These are phyloP conservation scores for Cydonia oblonga DNA, from an alignment of 331 rosid species.

Conservation along the genomic window DNA sequence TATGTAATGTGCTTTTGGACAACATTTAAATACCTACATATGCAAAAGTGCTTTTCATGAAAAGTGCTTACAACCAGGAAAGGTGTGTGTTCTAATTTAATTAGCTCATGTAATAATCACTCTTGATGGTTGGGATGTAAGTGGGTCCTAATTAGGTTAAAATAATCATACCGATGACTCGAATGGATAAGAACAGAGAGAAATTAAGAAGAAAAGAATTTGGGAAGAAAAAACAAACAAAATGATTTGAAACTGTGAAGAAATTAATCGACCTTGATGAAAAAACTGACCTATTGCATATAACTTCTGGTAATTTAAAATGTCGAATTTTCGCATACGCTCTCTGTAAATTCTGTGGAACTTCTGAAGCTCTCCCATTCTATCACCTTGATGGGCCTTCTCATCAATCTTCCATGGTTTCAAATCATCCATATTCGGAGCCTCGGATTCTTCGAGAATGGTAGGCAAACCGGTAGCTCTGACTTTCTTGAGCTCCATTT, in stretches of 20 bases:
- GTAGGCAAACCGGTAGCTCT: conserved; percentile 83
- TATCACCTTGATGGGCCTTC: conserved; percentile 36
- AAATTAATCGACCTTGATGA: background rate
- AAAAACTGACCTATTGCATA: conserved; percentile 71
- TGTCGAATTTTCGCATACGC: conserved; percentile 83
- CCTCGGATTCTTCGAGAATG: conserved; percentile 84
- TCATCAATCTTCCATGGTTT: conserved; percentile 98
- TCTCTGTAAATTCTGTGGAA: conserved; percentile 78
- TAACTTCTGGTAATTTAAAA: conserved; percentile 95
- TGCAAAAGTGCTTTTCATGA: background rate
- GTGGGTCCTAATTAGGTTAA: conserved; percentile 37
- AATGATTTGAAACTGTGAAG: background rate
- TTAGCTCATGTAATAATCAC: background rate
- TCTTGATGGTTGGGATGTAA: background rate
- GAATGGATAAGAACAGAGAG: background rate
- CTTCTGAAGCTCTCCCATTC: conserved; percentile 61
- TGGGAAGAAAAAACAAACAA: background rate
- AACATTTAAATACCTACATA: background rate
- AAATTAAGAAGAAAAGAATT: background rate
- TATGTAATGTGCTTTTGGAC: background rate
- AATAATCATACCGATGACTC: conserved; percentile 15
- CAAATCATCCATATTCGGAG: conserved; percentile 71
- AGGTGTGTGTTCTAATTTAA: background rate
- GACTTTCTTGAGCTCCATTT: conserved; percentile 81
- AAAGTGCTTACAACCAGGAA: background rate